Percentiles rank a stretch among this genome's conserved stretches.
phyloP scores from a whole-genome alignment of 2,329 filamentous ascomycete species.

The Clarireedia homoeocarpa region DNA sequence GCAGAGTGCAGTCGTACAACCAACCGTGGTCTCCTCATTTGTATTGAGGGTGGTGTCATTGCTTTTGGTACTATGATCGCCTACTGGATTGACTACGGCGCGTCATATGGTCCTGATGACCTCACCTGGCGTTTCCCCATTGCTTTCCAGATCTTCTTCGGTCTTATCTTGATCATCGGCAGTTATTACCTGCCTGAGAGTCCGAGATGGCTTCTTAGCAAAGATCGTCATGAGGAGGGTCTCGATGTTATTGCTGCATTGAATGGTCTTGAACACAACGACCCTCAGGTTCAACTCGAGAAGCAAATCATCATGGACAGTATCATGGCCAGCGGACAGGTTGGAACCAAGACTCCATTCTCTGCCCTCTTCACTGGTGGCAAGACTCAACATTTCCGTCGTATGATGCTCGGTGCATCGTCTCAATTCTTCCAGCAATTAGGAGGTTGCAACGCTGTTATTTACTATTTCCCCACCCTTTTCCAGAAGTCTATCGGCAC shows the following conservation, averaged over 20 bases:
- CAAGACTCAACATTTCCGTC: slow-evolving; percentile 46
- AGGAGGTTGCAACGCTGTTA: slow-evolving; percentile 37
- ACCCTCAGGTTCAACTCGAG: slow-evolving; percentile 31
- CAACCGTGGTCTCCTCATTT: slow-evolving; percentile 41
- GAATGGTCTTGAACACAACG: slow-evolving; percentile 57
- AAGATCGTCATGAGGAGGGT: slow-evolving; percentile 94
- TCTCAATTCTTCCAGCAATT: slow-evolving; percentile 48
- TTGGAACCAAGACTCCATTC: slow-evolving; percentile 27
- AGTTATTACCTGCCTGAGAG: slow-evolving; percentile 93
- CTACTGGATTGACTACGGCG: slow-evolving; percentile 98
- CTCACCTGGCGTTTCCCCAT: slow-evolving; percentile 87
- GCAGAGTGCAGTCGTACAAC: slow-evolving; percentile 41
- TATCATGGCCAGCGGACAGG: slow-evolving; percentile 31
- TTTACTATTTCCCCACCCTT: slow-evolving; percentile 43
- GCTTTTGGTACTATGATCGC: slow-evolving; percentile 67
- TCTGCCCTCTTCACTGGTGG: slow-evolving; percentile 42
- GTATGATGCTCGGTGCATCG: slow-evolving; percentile 42
- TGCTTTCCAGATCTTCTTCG: slow-evolving; percentile 89
- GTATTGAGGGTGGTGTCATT: slow-evolving; percentile 50
- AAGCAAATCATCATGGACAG: slow-evolving; percentile 30
- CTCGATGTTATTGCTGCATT: slow-evolving; percentile 96
- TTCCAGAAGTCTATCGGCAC: slow-evolving; percentile 41
- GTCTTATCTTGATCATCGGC: slow-evolving; percentile 70
- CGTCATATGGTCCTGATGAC: slow-evolving; percentile 76
- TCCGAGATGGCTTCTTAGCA: slow-evolving; percentile 91